A percentile compares a stretch with the other conserved stretches of the same genome.
Evolutionary conservation across 495 filamentous ascomycete species (phyloP).

Genomic region (Xylaria sp.): DNA sequence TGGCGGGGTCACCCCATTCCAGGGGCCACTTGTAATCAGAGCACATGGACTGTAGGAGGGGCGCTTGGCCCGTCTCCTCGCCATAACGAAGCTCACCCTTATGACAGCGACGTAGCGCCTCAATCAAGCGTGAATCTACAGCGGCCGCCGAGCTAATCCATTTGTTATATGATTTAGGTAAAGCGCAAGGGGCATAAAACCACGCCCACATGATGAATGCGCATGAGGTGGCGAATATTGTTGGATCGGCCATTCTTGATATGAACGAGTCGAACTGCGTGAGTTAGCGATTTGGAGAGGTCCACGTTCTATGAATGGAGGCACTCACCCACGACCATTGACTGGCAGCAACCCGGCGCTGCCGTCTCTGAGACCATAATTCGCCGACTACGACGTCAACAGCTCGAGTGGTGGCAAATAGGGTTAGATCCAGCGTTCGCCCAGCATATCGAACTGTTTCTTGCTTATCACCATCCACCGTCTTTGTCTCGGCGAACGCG

Average conservation of each 20-base stretch:
- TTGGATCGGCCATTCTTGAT: conserved; percentile 67
- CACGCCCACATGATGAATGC: conserved; percentile 92
- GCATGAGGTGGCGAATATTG: conserved; percentile 75
- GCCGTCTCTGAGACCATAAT: conserved; percentile 63
- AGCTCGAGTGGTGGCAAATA: conserved; percentile 80
- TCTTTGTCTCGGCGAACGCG: conserved; percentile 45
- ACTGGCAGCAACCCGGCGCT: conserved; percentile 43
- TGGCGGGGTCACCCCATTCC: conserved; percentile 77
- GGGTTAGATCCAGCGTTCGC: conserved; percentile 83
- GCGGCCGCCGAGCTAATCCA: conserved; percentile 84
- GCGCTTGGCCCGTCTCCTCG: conserved; percentile 75
- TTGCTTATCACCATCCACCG: conserved; percentile 34
- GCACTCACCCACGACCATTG: conserved; percentile 56
- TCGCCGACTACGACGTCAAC: conserved; percentile 73
- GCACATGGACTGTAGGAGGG: conserved; percentile 77
- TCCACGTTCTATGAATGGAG: background rate
- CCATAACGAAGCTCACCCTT: conserved; percentile 74
- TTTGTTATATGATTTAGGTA: conserved; percentile 80
- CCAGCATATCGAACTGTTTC: conserved; percentile 64
- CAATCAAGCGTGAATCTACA: conserved; percentile 79
- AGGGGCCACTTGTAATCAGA: conserved; percentile 72
- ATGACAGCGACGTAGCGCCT: conserved; percentile 72
- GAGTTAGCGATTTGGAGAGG: conserved; percentile 29
- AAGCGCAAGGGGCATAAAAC: conserved; percentile 74
- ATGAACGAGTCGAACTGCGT: conserved; percentile 54